A percentile compares a stretch with the other conserved stretches of the same genome.
phyloP scores from a whole-genome alignment of 202 grass and related monocot species.

The Cymbopogon flexuosus region DNA sequence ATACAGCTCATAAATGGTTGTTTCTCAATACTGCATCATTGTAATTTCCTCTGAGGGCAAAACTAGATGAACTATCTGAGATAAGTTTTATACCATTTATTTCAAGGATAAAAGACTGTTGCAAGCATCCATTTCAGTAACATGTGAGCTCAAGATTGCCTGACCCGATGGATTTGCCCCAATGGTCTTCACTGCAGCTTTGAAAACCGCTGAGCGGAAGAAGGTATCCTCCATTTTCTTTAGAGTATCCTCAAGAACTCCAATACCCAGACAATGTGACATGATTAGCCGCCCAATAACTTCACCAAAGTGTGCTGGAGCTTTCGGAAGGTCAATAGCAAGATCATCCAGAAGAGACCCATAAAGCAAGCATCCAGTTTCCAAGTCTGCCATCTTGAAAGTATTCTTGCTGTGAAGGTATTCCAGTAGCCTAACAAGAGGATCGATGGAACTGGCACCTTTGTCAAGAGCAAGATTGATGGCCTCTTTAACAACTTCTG shows the following conservation, averaged over 20 bases:
- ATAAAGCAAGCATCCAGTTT: slow-evolving; percentile 62
- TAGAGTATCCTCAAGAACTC: slow-evolving; percentile 44
- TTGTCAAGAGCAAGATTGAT: slow-evolving; percentile 73
- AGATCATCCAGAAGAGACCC: slow-evolving; percentile 64
- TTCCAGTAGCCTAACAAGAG: slow-evolving; percentile 58
- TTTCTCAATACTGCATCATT: slow-evolving; percentile 29
- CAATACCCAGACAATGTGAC: slow-evolving; percentile 38
- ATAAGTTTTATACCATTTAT: slow-evolving; percentile 31
- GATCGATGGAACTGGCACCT: slow-evolving; percentile 43
- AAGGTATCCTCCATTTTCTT: slow-evolving; percentile 61
- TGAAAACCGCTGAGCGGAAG: slow-evolving; percentile 41
- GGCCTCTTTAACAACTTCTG: slow-evolving; percentile 74
- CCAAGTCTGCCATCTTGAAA: slow-evolving; percentile 50
- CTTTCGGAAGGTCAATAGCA: slow-evolving; percentile 68
- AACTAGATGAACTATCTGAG: slow-evolving; percentile 12
- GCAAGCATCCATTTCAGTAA: slow-evolving; percentile 42
- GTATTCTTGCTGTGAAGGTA: slow-evolving; percentile 44
- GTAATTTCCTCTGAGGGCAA: slow-evolving; percentile 20
- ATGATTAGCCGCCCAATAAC: slow-evolving; percentile 55
- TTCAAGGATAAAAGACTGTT: slow-evolving; percentile 38
- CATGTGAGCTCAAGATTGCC: slow-evolving; percentile 39
- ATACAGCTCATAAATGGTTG: slow-evolving; percentile 31
- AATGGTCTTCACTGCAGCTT: slow-evolving; percentile 39
- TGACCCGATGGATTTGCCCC: slow-evolving; percentile 42
- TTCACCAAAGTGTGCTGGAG: slow-evolving; percentile 64